These are phyloP conservation scores for Bolboschoenoplectus hybrid DNA, from an alignment of 202 grass and related monocot genomes.

Conservation along the genomic window DNA sequence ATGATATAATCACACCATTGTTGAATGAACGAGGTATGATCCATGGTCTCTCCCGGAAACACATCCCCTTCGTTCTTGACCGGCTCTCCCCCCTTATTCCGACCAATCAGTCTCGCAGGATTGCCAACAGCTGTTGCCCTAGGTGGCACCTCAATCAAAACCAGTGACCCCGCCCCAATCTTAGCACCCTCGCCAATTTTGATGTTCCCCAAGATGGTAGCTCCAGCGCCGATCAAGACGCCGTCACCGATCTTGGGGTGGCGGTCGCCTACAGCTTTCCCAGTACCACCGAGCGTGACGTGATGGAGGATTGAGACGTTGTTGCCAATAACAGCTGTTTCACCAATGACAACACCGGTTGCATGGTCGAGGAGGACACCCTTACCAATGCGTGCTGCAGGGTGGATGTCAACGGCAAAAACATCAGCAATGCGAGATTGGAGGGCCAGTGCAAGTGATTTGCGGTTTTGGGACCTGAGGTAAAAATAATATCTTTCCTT, in stretches of 20 bases:
- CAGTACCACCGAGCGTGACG: slow-evolving; percentile 86
- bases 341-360: slow-evolving; percentile 81
- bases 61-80: slow-evolving; percentile 46
- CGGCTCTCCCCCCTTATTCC: slow-evolving; percentile 39
- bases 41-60: slow-evolving; percentile 85
- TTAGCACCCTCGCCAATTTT: slow-evolving; percentile 80
- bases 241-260: slow-evolving; percentile 85
- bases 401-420: slow-evolving; percentile 91
- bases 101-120: slow-evolving; percentile 72
- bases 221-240: slow-evolving; percentile 82
- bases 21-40: slow-evolving; percentile 82
- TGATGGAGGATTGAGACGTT: slow-evolving; percentile 95
- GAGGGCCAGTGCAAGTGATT: slow-evolving; percentile 81
- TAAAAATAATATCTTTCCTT: not conserved
- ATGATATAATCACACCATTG: slow-evolving; percentile 91
- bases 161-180: slow-evolving; percentile 80
- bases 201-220: slow-evolving; percentile 86
- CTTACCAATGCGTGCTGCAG: slow-evolving; percentile 71
- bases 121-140: slow-evolving; percentile 78
- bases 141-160: slow-evolving; percentile 77
- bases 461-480: slow-evolving; percentile 47
- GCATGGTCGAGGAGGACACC: slow-evolving; percentile 88
- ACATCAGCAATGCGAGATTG: slow-evolving; percentile 92
- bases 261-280: slow-evolving; percentile 82
- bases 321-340: slow-evolving; percentile 84